Conservation (phyloP, 768 basidiomycete genomes). For the Harrya chromipes region DNA sequence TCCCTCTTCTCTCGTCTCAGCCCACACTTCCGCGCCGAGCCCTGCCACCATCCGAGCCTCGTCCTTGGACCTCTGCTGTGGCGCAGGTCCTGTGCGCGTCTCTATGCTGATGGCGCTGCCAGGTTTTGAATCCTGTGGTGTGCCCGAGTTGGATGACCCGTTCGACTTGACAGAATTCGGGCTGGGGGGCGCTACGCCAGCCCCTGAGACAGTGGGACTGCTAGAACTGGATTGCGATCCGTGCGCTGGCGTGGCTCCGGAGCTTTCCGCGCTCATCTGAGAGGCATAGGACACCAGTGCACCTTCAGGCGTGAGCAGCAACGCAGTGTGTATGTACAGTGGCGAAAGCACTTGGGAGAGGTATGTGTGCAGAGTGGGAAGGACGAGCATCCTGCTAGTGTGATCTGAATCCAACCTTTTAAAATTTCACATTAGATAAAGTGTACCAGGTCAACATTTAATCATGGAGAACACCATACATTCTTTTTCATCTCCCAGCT, state of each 20-base stretch:
- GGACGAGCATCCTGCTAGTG: conserved; percentile 54
- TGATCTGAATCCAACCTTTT: background rate
- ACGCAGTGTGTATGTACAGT: conserved; percentile 64
- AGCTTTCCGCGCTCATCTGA: conserved; percentile 31
- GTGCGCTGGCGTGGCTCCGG: background rate
- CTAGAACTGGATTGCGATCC: conserved; percentile 5
- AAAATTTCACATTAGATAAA: too few species aligned
- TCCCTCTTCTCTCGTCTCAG: conserved; percentile 56
- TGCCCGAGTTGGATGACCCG: conserved; percentile 2
- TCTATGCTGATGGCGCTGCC: conserved; percentile 10
- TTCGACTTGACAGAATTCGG: conserved; percentile 12
- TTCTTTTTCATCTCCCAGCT: conserved; percentile 12
- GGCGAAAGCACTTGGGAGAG: conserved; percentile 60
- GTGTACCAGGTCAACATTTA: too few species aligned
- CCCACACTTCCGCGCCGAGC: conserved; percentile 73
- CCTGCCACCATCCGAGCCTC: conserved; percentile 72
- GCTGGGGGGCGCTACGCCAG: conserved; percentile 7
- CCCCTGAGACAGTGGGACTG: conserved; percentile 3
- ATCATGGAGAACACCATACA: conserved; percentile 23
- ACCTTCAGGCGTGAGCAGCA: conserved; percentile 70
- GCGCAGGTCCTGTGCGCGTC: background rate
- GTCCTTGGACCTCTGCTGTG: conserved; percentile 54
- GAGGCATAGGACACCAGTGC: conserved; percentile 68
- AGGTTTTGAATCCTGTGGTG: conserved; percentile 13
- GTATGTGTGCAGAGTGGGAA: conserved; percentile 62